Evolutionary conservation across 2,329 filamentous ascomycete species (phyloP), one percentile per base, ranked within the genome.

Genomic region (Falciphora oryzae): DNA sequence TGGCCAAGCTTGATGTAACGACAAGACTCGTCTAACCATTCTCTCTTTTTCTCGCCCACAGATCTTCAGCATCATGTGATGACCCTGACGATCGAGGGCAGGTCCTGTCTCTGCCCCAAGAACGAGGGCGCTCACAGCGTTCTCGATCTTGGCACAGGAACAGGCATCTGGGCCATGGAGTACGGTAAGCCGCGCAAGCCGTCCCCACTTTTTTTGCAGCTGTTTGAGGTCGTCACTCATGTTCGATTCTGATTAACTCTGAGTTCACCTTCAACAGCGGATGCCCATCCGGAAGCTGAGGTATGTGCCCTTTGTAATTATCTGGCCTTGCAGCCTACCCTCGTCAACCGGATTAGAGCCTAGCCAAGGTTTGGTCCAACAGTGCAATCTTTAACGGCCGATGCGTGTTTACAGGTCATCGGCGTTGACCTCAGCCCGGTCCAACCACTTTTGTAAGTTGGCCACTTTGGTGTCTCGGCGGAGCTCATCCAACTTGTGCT

Each of bases 131-230:
- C 68, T 0, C 66, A 66, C n/a, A 64, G 66, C 6, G 68, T 70
- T 6, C 64, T 70, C 1, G 69, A 70, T 32, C 56, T 70, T 13
- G 69, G 69, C 25, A 70, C 68, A 0, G 68, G 68, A 27, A 70
- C 67, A 2, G 69, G 69, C 35, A 70, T 70, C 63, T 70, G 69
- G 69, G 65, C 69, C n/a, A 68, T 70, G 63, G 67, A 70, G 35
- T 70, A 69, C 35, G 68, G 68, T 67, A 58, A 11, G 64, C 6
- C 32, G 13, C 8, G n/a, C 53, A 44, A n/a, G 18, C 35, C 18
- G 2, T 29, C 22, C 28, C 13, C 25, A 3, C 22, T 31, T n/a
- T 7, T 18, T 11, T 38, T 59, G 4, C 44, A 53, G 6, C 11
- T 32, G 32, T 10, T n/a, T 6, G 18, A 53, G 44, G n/a, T 25